Base-by-base conservation (phyloP, 1,284 basidiomycete species). In the Tilletia walkeri region DNA sequence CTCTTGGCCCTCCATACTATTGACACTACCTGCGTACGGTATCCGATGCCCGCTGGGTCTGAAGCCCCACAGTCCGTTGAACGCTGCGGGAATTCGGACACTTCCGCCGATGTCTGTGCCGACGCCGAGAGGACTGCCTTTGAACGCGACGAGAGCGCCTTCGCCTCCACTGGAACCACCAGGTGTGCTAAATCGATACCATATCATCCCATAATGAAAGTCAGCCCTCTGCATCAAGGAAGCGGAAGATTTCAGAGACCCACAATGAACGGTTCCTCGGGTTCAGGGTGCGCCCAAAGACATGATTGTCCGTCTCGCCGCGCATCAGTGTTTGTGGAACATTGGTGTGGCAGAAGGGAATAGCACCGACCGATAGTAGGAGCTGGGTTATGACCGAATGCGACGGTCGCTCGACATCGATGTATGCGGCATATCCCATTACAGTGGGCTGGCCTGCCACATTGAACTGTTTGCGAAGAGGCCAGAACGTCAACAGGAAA, bases 21-120 rank as follows among this genome's bases (percentile, higher is more conserved):
- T 80, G 56, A 77, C 76, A 50, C 77, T 80, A 10, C 90, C 91
- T 56, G 84, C 84, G 70, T 91, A 92, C 0, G 92, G 90, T 41
- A 92, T 85, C 5, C 92, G 88, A 38, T 88, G 87, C 72, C 87
- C 90, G 0, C 89, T 90, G 0, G 91, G 90, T 24, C 90, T 88
- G 39, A 93, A 84, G 7, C 88, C 88, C 78, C 90, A 93, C 16
- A 90, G 77, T 0, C 90, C 90, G 74, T 87, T 88, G 74, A 90
- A 88, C 0, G 88, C 86, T 4, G 89, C 84, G 4, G 92, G 92
- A 69, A 91, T 89, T 16, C 76, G 72, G 50, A 86, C 71, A 89
- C 80, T 80, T 36, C 92, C 93, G 66, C 90, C 90, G 48, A 91
- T 87, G 78, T 91, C 90, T 3, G 88, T 88, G 12, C 90, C 90